These are phyloP conservation scores for Xerocomus spinulosus DNA, from an alignment of 768 basidiomycete species.

Conservation along the genomic window DNA sequence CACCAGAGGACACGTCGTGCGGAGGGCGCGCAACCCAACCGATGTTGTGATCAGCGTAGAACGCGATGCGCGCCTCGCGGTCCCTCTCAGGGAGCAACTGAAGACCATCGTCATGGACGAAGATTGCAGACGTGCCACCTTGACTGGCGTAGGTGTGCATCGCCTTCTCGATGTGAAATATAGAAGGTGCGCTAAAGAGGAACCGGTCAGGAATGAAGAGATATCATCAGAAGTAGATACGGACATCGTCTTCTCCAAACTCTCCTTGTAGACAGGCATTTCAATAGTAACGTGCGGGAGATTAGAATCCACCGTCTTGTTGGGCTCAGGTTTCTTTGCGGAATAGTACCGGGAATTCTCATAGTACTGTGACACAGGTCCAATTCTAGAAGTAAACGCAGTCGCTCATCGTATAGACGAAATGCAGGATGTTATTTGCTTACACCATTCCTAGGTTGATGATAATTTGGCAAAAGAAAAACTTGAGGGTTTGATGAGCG, in stretches of 20 bases:
- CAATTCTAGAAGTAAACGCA: conserved; percentile 48
- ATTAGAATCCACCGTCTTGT: conserved; percentile 55
- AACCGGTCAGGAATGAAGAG: neutral
- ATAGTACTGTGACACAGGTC: conserved; percentile 81
- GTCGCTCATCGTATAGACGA: neutral
- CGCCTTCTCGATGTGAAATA: conserved; percentile 59
- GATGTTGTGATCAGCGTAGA: conserved; percentile 55
- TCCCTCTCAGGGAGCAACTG: conserved; percentile 46
- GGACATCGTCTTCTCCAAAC: conserved; percentile 76
- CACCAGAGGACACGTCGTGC: conserved; percentile 28
- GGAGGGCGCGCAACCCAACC: conserved; percentile 58
- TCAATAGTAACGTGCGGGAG: conserved; percentile 77
- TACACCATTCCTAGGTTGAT: conserved; percentile 63
- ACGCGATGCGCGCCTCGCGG: conserved; percentile 44
- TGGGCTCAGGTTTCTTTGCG: conserved; percentile 55
- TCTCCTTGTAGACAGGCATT: conserved; percentile 88
- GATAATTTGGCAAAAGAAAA: conserved; percentile 69
- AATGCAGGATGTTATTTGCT: conserved; percentile 18
- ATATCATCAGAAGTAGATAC: conserved; percentile 22
- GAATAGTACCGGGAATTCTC: conserved; percentile 85
- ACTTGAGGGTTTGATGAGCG: conserved; percentile 39
- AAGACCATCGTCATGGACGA: conserved; percentile 61
- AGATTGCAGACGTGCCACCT: conserved; percentile 53
- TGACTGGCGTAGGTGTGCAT: conserved; percentile 65
- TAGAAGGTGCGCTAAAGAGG: conserved; percentile 53